phyloP scores from a whole-genome alignment of 495 filamentous ascomycete species.

The Neurospora tetraspora region DNA sequence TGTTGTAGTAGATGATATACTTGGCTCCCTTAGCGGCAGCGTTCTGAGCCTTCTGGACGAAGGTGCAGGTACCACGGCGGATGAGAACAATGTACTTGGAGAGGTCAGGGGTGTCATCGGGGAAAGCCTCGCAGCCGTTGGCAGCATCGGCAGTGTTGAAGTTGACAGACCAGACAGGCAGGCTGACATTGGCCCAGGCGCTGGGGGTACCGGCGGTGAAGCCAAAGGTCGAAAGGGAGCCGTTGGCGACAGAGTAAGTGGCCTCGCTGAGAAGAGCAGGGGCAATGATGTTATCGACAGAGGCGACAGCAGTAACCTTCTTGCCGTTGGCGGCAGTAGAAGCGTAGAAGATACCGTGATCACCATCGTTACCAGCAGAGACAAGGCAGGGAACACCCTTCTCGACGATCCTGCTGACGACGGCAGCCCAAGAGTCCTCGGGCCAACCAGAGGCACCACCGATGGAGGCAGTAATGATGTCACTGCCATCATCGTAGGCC shows the following conservation, averaged over 20 bases:
- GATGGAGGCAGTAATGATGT: slow-evolving; percentile 51
- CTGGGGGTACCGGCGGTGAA: slow-evolving; percentile 31
- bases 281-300: slow-evolving; percentile 38
- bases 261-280: slow-evolving; percentile 32
- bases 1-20: slow-evolving; percentile 48
- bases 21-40: slow-evolving; percentile 43
- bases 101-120: slow-evolving; percentile 39
- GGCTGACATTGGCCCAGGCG: slow-evolving; percentile 27
- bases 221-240: slow-evolving; percentile 21
- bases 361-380: slow-evolving; percentile 46
- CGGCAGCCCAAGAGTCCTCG: slow-evolving; percentile 45
- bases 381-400: slow-evolving; percentile 45
- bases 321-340: slow-evolving; percentile 44
- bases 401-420: slow-evolving; percentile 44
- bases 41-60: slow-evolving; percentile 38
- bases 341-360: slow-evolving; percentile 41
- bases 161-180: slow-evolving; percentile 41
- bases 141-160: slow-evolving; percentile 37
- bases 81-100: slow-evolving; percentile 43
- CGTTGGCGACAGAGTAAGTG: slow-evolving; percentile 21
- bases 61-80: slow-evolving; percentile 42
- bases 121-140: slow-evolving; percentile 35
- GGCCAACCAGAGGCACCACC: slow-evolving; percentile 46
- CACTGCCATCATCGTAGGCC: slow-evolving; percentile 47
- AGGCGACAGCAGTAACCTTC: slow-evolving; percentile 41